phyloP scores from a whole-genome alignment of 768 basidiomycete genomes.

The Leccinum boreale region DNA sequence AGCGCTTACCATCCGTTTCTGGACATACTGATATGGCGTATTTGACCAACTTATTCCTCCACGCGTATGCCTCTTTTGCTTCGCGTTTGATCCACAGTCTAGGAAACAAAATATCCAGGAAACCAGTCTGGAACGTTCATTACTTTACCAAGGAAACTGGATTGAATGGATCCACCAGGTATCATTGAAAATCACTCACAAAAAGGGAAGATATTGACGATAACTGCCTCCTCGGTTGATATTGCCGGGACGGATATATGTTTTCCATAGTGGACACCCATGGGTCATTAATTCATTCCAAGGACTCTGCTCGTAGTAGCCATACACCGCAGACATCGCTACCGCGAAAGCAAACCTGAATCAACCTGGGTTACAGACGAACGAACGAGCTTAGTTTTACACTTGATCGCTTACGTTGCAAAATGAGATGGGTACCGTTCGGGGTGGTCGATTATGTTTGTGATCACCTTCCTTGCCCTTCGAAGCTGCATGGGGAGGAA shows the following conservation, averaged over 20 bases:
- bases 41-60: constrained; percentile 8
- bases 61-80: constrained; percentile 13
- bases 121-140: constrained; percentile 31
- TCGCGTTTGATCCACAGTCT: constrained; percentile 35
- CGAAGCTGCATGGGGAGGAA: constrained; percentile 17
- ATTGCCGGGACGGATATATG: background rate
- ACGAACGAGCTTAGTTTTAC: background rate
- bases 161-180: background rate
- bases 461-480: constrained; percentile 8
- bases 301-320: constrained; percentile 11
- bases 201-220: constrained; percentile 13
- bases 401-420: background rate
- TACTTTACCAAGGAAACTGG: background rate
- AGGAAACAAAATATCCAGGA: constrained; percentile 36
- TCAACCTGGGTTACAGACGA: background rate
- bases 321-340: constrained; percentile 12
- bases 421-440: background rate
- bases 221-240: constrained; percentile 2
- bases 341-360: constrained; percentile 32
- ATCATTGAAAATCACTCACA: constrained; percentile 6
- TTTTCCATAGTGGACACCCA: constrained; percentile 6
- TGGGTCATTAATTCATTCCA: background rate
- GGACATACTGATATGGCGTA: constrained; percentile 24
- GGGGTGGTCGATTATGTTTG: constrained; percentile 10
- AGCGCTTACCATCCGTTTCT: constrained; percentile 26